A percentile compares a stretch with the other conserved stretches of the same genome.
These are phyloP conservation scores for Fusarium sp. DNA, from an alignment of 2,329 filamentous ascomycete species.

Conservation along the genomic window DNA sequence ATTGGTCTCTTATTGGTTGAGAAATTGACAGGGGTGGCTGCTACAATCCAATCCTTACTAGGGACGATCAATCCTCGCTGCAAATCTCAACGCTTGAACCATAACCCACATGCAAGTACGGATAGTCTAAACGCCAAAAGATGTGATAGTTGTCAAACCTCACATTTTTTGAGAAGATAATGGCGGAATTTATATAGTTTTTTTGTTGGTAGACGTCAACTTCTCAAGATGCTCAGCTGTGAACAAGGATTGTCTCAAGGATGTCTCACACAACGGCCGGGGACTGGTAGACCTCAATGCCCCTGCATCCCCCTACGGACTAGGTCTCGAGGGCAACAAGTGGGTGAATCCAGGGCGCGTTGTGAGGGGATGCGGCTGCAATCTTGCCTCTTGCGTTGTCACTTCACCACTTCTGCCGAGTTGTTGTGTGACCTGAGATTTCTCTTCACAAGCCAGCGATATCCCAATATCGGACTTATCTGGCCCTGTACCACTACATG, in stretches of 20 bases:
- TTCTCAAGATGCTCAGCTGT: constrained; percentile 4
- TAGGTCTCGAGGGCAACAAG: constrained; percentile 18
- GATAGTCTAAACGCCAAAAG: neutral
- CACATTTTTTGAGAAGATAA: neutral
- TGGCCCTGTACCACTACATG: neutral
- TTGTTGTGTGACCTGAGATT: constrained; percentile 7
- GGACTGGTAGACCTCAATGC: constrained; percentile 21
- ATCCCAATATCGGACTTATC: neutral
- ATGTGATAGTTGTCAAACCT: neutral
- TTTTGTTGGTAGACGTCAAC: neutral
- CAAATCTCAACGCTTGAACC: constrained; percentile 14
- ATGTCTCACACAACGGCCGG: constrained; percentile 27
- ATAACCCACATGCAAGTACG: constrained; percentile 14
- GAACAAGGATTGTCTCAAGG: constrained; percentile 22
- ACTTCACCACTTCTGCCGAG: constrained; percentile 10
- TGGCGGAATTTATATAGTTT: neutral
- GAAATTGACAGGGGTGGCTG: constrained; percentile 6
- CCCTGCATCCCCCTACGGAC: constrained; percentile 31
- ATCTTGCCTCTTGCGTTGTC: constrained; percentile 27
- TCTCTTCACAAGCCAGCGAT: neutral
- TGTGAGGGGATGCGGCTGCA: constrained; percentile 12
- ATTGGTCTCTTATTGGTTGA: constrained; percentile 3
- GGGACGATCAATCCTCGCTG: constrained; percentile 15
- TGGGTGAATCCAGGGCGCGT: constrained; percentile 22
- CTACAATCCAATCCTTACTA: constrained; percentile 9